A percentile compares a stretch with the other conserved stretches of the same genome.
These are phyloP conservation scores for Annulohypoxylon bovei DNA, from an alignment of 495 filamentous ascomycete species.

Conservation along the genomic window DNA sequence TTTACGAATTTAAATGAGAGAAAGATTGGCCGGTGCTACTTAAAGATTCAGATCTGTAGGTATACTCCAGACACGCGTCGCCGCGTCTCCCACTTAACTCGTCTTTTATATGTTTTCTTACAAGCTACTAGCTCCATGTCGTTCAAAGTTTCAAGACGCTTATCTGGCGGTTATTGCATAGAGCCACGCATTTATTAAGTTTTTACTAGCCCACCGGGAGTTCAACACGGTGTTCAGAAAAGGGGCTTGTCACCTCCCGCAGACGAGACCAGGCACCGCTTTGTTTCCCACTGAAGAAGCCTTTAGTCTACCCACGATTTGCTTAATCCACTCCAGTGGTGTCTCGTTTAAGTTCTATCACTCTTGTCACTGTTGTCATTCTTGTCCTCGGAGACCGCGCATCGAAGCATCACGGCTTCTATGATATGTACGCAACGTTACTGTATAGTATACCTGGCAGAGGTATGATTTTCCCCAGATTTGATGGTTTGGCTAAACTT, in stretches of 20 bases:
- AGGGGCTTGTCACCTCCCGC: conserved; percentile 15
- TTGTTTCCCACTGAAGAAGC: conserved; percentile 15
- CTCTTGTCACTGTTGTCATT: conserved; percentile 11
- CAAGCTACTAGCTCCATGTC: conserved; percentile 6
- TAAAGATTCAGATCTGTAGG: conserved; percentile 4
- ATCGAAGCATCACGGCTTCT: conserved; percentile 21
- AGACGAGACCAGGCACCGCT: conserved; percentile 9
- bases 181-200: conserved; percentile 2
- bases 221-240: conserved; percentile 5
- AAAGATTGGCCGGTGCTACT: conserved; percentile 19
- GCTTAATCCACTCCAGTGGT: conserved; percentile 32
- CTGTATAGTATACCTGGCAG: conserved; percentile 32
- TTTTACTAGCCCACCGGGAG: conserved; percentile 26
- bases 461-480: conserved; percentile 41
- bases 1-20: neutral
- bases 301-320: conserved; percentile 23
- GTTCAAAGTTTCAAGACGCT: conserved; percentile 14
- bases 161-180: conserved; percentile 14
- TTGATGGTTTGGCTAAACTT: conserved; percentile 44
- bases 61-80: conserved; percentile 23
- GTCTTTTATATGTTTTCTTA: conserved; percentile 21
- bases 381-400: conserved; percentile 10
- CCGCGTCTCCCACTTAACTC: conserved; percentile 30
- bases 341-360: conserved; percentile 22
- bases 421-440: conserved; percentile 41